phyloP scores from a whole-genome alignment of 176 grass and related monocot species.

The Rhynchospora tenuis region DNA sequence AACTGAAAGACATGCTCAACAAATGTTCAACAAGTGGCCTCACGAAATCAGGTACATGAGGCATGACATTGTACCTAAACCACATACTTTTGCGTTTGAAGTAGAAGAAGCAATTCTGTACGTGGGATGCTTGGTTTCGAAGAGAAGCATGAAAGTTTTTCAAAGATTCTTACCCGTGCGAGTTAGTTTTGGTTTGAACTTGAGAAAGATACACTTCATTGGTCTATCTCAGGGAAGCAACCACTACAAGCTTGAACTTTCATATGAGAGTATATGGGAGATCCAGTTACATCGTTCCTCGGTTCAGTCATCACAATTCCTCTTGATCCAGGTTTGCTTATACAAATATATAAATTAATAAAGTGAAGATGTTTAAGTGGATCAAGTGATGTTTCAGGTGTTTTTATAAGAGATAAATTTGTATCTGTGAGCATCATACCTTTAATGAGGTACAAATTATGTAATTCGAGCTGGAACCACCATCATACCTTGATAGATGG shows the following conservation, averaged over 20 bases:
- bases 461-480: neutral
- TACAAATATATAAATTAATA: neutral
- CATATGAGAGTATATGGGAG: conserved; percentile 93
- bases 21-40: conserved; percentile 27
- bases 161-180: conserved; percentile 26
- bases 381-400: neutral
- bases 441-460: neutral
- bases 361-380: neutral
- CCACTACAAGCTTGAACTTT: conserved; percentile 70
- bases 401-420: neutral
- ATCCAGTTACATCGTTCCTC: conserved; percentile 64
- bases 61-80: conserved; percentile 64
- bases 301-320: conserved; percentile 52
- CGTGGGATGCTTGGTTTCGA: conserved; percentile 58
- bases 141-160: conserved; percentile 44
- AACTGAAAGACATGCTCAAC: conserved; percentile 26
- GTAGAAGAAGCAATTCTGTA: conserved; percentile 32
- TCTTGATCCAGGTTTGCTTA: conserved; percentile 64
- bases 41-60: conserved; percentile 19
- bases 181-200: conserved; percentile 65
- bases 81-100: conserved; percentile 46
- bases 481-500: neutral
- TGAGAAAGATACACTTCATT: conserved; percentile 60
- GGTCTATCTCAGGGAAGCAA: neutral
- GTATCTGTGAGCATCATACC: neutral